These are phyloP conservation scores for Penicillium cinerascens DNA, from an alignment of 495 filamentous ascomycete genomes.

Conservation along the genomic window DNA sequence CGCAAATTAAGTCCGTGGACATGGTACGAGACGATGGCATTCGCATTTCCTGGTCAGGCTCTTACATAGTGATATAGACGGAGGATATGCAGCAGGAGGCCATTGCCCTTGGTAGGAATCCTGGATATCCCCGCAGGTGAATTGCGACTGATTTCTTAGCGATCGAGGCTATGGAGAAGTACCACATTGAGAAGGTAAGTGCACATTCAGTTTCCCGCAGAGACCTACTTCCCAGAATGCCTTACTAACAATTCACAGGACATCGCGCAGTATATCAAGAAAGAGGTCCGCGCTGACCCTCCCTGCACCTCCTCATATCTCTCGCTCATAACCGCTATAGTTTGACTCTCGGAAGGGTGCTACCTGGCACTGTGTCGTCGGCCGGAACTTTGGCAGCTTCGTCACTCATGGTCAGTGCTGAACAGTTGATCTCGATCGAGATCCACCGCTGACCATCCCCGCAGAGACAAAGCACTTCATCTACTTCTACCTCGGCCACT, in stretches of 20 bases:
- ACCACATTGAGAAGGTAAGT: conserved; percentile 84
- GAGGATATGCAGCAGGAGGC: conserved; percentile 97
- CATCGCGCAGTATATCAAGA: conserved; percentile 96
- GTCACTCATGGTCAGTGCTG: conserved; percentile 82
- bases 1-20: conserved; percentile 93
- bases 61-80: conserved; percentile 51
- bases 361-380: conserved; percentile 98
- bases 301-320: conserved; percentile 7
- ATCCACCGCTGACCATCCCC: conserved; percentile 9
- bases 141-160: conserved; percentile 51
- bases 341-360: conserved; percentile 89
- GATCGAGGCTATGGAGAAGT: conserved; percentile 89
- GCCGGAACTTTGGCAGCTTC: conserved; percentile 97
- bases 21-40: conserved; percentile 63
- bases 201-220: conserved; percentile 1
- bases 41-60: conserved; percentile 5
- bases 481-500: conserved; percentile 99
- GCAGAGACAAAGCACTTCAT: conserved; percentile 99
- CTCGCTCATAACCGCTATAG: conserved; percentile 44
- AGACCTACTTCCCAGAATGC: background rate
- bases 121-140: background rate
- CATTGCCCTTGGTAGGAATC: conserved; percentile 79
- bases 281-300: conserved; percentile 59
- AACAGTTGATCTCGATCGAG: background rate
- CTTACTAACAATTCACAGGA: conserved; percentile 54